Percentiles rank a stretch among this genome's conserved stretches.
Evolutionary conservation across 2,329 filamentous ascomycete species (phyloP).

Genomic region (Sclerotinia borealis): DNA sequence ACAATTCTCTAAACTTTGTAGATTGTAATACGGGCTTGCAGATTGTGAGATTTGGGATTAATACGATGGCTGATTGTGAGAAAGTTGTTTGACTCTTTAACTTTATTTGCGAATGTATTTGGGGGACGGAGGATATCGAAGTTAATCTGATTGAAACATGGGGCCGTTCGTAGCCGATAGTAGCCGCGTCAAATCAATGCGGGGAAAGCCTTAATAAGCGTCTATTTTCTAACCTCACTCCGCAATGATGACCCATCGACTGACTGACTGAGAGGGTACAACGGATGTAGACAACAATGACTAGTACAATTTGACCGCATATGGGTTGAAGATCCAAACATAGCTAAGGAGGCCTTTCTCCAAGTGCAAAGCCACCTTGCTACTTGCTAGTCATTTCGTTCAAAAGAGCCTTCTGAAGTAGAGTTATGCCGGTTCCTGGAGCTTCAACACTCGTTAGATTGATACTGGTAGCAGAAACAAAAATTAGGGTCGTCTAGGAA

Average conservation of each 20-base stretch:
- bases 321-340: not conserved
- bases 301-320: not conserved
- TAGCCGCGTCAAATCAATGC: not conserved
- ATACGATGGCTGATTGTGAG: not conserved
- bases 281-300: not conserved
- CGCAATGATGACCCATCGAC: not conserved
- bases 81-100: not conserved
- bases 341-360: not conserved
- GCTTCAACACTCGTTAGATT: conserved; percentile 38
- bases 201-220: not conserved
- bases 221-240: not conserved
- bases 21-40: not conserved
- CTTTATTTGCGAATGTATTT: not conserved
- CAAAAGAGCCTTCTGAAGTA: conserved; percentile 45
- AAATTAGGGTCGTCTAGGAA: conserved; percentile 42
- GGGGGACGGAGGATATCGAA: no score
- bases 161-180: not conserved
- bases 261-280: not conserved
- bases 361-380: no score
- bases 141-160: not conserved
- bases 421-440: conserved; percentile 44
- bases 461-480: conserved; percentile 32
- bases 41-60: not conserved
- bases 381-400: conserved; percentile 35
- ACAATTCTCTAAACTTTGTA: not conserved